Percentiles rank a stretch among this genome's conserved stretches.
These are phyloP conservation scores for Fusarium drepaniforme DNA, from an alignment of 2,329 filamentous ascomycete genomes.

Conservation along the genomic window DNA sequence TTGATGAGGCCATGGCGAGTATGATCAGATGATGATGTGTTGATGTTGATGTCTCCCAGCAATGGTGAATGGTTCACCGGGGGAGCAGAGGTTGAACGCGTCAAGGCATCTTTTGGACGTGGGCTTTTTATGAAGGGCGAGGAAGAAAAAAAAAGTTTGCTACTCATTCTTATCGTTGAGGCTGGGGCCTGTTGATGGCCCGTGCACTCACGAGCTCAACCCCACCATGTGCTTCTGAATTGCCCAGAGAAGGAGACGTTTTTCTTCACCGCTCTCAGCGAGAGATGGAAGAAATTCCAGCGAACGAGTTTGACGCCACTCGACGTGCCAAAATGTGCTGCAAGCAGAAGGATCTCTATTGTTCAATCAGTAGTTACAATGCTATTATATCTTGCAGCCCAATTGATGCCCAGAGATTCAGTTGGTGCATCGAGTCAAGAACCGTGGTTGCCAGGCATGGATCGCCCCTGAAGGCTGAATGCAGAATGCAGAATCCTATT, in stretches of 20 bases:
- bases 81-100: constrained; percentile 32
- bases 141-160: constrained; percentile 47
- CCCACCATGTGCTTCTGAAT: constrained; percentile 34
- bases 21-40: constrained; percentile 13
- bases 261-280: constrained; percentile 33
- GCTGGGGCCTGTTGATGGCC: constrained; percentile 35
- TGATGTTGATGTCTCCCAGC: constrained; percentile 28
- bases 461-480: neutral
- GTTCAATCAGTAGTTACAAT: neutral
- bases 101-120: constrained; percentile 43
- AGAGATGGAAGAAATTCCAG: constrained; percentile 41
- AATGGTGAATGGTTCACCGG: constrained; percentile 43
- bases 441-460: neutral
- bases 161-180: constrained; percentile 44
- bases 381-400: neutral
- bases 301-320: constrained; percentile 37
- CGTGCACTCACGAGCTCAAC: constrained; percentile 37
- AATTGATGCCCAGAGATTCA: neutral
- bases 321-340: constrained; percentile 7
- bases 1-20: constrained; percentile 69
- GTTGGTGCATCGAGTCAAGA: neutral
- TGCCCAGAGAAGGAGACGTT: constrained; percentile 33
- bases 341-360: neutral
- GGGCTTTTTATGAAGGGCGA: constrained; percentile 41
- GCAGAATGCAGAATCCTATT: constrained; percentile 7